A percentile compares a stretch with the other conserved stretches of the same genome.
Conservation (phyloP, 2,329 filamentous ascomycete species). For the Hortaea werneckii region DNA sequence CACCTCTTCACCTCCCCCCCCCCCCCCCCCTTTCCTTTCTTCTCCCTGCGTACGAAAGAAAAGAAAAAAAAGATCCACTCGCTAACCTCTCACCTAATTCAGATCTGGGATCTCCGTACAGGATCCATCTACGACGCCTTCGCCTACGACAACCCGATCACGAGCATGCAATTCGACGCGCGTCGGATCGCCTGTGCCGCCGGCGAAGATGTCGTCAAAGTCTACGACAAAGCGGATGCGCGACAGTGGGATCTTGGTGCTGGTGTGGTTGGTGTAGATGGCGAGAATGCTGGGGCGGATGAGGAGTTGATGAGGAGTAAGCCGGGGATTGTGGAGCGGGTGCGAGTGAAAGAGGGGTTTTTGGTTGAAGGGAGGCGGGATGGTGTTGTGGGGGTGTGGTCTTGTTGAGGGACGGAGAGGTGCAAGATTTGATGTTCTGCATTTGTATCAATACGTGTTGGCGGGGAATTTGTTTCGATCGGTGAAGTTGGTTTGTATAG, state of each 20-base stretch:
- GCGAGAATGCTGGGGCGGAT: constrained; percentile 91
- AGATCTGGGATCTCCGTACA: constrained; percentile 98
- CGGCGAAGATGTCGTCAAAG: constrained; percentile 87
- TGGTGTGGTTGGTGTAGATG: constrained; percentile 66
- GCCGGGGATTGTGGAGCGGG: constrained; percentile 56
- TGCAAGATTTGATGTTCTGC: no score
- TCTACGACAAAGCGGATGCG: constrained; percentile 95
- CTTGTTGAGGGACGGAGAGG: constrained; percentile 40
- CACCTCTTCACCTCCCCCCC: background rate
- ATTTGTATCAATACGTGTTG: no score
- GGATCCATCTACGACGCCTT: constrained; percentile 93
- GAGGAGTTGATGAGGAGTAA: constrained; percentile 82
- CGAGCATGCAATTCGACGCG: constrained; percentile 93
- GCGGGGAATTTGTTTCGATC: no score
- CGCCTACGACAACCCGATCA: constrained; percentile 84
- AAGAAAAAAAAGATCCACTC: background rate
- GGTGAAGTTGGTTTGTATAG: no score
- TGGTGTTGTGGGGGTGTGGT: constrained; percentile 85
- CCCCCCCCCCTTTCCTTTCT: background rate
- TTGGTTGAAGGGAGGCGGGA: constrained; percentile 81
- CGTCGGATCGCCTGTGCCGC: constrained; percentile 83
- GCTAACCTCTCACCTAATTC: constrained; percentile 4
- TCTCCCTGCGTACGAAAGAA: background rate
- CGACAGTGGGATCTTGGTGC: constrained; percentile 94
- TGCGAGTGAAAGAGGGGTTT: constrained; percentile 88